Conservation (phyloP, 2,329 filamentous ascomycete species). For the Leptographium radiaticola region DNA sequence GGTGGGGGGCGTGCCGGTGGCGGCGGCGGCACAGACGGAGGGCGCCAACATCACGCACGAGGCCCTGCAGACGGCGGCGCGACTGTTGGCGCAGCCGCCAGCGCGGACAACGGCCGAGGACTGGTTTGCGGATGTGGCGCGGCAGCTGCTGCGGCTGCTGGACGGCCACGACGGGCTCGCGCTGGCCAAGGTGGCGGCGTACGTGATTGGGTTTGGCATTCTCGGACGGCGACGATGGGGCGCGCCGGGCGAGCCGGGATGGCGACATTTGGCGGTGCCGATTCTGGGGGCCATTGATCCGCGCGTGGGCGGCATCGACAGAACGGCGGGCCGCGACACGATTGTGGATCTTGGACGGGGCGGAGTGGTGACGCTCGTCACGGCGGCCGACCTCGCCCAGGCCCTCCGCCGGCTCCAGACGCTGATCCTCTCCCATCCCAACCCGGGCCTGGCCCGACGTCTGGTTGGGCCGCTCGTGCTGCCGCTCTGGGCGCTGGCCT, state of each 20-base stretch:
- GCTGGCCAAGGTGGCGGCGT: constrained; percentile 43
- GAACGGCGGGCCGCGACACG: constrained; percentile 24
- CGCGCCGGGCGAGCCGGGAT: constrained; percentile 47
- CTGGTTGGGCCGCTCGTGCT: constrained; percentile 45
- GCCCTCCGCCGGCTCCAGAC: constrained; percentile 42
- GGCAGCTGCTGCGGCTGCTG: constrained; percentile 47
- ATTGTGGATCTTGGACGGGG: constrained; percentile 32
- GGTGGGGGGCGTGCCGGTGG: constrained; percentile 15
- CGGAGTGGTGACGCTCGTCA: constrained; percentile 26
- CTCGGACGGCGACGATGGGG: constrained; percentile 50
- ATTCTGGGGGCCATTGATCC: constrained; percentile 40
- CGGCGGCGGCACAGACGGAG: constrained; percentile 34
- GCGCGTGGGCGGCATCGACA: constrained; percentile 12
- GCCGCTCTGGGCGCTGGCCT: constrained; percentile 50
- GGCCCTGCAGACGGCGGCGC: constrained; percentile 49
- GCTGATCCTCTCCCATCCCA: constrained; percentile 50
- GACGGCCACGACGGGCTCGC: constrained; percentile 47
- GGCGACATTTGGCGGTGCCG: constrained; percentile 48
- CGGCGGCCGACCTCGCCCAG: constrained; percentile 30
- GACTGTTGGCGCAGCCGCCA: constrained; percentile 48
- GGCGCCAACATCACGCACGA: constrained; percentile 56
- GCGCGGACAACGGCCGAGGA: constrained; percentile 34
- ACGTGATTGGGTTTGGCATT: constrained; percentile 54
- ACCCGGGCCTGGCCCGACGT: constrained; percentile 50
- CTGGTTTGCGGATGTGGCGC: constrained; percentile 49